Conservation (phyloP, 768 basidiomycete genomes). For the Tylopilus felleus region DNA sequence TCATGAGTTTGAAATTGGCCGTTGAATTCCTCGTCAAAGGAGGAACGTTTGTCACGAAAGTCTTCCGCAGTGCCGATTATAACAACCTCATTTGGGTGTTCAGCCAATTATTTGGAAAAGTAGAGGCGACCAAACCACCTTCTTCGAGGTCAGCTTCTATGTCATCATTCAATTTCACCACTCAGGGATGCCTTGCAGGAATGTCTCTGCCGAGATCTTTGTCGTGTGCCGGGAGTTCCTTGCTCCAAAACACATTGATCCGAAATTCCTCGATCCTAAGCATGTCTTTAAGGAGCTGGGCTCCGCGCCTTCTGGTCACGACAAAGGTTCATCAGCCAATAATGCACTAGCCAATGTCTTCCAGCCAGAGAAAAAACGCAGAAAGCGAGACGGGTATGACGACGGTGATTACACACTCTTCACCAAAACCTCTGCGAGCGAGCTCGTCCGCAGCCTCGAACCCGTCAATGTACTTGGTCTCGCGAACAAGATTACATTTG, state of each 20-base stretch:
- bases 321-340: constrained; percentile 54
- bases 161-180: background rate
- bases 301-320: constrained; percentile 40
- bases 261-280: constrained; percentile 95
- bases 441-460: constrained; percentile 69
- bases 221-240: constrained; percentile 95
- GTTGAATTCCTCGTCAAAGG: constrained; percentile 92
- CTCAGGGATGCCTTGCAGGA: constrained; percentile 45
- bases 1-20: constrained; percentile 92
- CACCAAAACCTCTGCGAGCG: constrained; percentile 62
- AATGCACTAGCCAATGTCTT: constrained; percentile 89
- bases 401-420: constrained; percentile 93
- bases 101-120: constrained; percentile 90
- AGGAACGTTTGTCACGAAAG: constrained; percentile 96
- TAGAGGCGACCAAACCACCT: constrained; percentile 98
- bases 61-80: constrained; percentile 97
- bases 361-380: constrained; percentile 93
- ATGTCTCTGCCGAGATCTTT: constrained; percentile 99
- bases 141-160: constrained; percentile 74
- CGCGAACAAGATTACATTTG: constrained; percentile 74
- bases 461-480: constrained; percentile 77
- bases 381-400: constrained; percentile 90
- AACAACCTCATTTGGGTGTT: constrained; percentile 99
- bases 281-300: constrained; percentile 95
- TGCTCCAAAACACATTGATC: constrained; percentile 93